Evolutionary conservation across 2,329 filamentous ascomycete genomes (phyloP).

Genomic region (Ceratocystiopsis minuta): DNA sequence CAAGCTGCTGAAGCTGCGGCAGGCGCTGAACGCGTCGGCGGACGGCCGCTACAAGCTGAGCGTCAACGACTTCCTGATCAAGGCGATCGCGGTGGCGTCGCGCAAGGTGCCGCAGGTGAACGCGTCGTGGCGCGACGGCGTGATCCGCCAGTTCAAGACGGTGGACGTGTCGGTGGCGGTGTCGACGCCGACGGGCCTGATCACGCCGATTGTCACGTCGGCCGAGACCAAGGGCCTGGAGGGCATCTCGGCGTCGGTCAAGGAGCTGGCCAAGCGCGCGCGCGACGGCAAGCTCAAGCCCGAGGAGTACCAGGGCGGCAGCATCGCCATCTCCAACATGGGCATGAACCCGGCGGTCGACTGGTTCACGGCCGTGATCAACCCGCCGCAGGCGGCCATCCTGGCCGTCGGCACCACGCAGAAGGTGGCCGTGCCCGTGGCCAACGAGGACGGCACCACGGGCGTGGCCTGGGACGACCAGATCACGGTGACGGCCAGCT

Average conservation of each 20-base stretch:
- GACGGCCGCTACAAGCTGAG: constrained; percentile 97
- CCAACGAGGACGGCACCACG: constrained; percentile 64
- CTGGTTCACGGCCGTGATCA: constrained; percentile 96
- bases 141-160: constrained; percentile 82
- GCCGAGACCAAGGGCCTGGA: constrained; percentile 76
- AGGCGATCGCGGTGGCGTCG: constrained; percentile 75
- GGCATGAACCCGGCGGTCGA: constrained; percentile 97
- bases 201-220: constrained; percentile 90
- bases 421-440: constrained; percentile 80
- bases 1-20: constrained; percentile 91
- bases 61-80: constrained; percentile 99
- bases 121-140: constrained; percentile 79
- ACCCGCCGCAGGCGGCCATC: constrained; percentile 92
- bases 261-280: constrained; percentile 92
- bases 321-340: constrained; percentile 99
- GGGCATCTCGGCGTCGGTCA: constrained; percentile 74
- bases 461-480: constrained; percentile 86
- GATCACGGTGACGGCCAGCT: constrained; percentile 85
- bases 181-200: constrained; percentile 79
- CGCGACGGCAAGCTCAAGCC: constrained; percentile 97
- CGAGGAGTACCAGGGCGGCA: constrained; percentile 97
- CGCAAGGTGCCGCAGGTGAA: constrained; percentile 92
- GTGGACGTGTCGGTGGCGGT: constrained; percentile 95
- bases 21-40: constrained; percentile 73
- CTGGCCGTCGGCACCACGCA: constrained; percentile 85